phyloP scores from a whole-genome alignment of 768 basidiomycete species.

The Crepidotus variabilis region DNA sequence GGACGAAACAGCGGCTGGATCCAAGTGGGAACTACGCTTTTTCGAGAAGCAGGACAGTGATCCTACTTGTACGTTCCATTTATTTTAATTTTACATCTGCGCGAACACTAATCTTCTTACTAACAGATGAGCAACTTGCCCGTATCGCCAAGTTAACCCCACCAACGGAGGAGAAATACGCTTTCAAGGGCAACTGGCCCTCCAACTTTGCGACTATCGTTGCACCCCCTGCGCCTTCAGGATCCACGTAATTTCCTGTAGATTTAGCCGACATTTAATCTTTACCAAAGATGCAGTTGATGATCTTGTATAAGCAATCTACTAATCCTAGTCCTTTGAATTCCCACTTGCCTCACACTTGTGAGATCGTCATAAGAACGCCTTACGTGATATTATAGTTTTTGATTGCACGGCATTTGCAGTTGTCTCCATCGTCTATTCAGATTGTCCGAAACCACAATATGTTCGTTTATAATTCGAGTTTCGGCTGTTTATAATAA shows the following conservation, averaged over 20 bases:
- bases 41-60: constrained; percentile 72
- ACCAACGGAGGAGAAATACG: constrained; percentile 72
- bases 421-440: no score
- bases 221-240: neutral
- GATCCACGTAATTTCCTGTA: neutral
- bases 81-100: neutral
- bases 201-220: constrained; percentile 6
- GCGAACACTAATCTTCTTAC: neutral
- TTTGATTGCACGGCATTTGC: no score
- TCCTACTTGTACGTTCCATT: constrained; percentile 55
- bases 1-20: constrained; percentile 73
- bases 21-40: constrained; percentile 72
- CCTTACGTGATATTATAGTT: no score
- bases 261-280: neutral
- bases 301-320: neutral
- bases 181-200: constrained; percentile 64
- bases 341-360: no score
- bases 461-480: no score
- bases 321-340: neutral
- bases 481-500: no score
- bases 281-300: neutral
- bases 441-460: no score
- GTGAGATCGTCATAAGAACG: no score
- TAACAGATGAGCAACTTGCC: constrained; percentile 63
- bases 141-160: constrained; percentile 59